These are phyloP conservation scores for Aspergillus pseudoterreus DNA, from an alignment of 2,329 filamentous ascomycete species.

Conservation along the genomic window DNA sequence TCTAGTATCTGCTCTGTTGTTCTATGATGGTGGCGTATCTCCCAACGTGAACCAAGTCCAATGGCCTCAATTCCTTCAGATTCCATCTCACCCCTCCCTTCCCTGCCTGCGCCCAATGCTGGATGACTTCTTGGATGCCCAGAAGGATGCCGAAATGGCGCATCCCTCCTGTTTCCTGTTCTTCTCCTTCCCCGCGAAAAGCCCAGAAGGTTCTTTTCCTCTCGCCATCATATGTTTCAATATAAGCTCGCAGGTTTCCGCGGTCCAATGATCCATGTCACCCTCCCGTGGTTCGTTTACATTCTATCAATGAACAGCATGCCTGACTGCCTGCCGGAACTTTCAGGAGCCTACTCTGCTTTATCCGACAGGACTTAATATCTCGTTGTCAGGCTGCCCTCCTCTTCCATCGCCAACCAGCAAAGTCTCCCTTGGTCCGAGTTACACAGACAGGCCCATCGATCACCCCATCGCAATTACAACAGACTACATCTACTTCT, in stretches of 20 bases:
- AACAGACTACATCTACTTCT: neutral
- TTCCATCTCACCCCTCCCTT: conserved; percentile 4
- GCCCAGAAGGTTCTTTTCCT: conserved; percentile 16
- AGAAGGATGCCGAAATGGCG: neutral
- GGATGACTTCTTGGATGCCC: neutral
- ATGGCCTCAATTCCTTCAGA: conserved; percentile 3
- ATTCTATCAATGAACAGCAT: conserved; percentile 8
- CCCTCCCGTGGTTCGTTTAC: conserved; percentile 5
- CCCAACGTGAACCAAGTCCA: neutral
- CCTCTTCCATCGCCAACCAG: conserved; percentile 1
- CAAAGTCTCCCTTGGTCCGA: conserved; percentile 8
- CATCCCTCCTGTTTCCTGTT: neutral
- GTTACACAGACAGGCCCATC: neutral
- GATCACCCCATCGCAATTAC: neutral
- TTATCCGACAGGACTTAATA: conserved; percentile 8
- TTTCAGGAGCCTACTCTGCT: conserved; percentile 10
- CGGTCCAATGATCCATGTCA: conserved; percentile 15
- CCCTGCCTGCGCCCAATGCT: conserved; percentile 1
- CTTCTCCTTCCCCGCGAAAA: conserved; percentile 3
- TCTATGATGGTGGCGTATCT: no score
- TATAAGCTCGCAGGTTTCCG: conserved; percentile 4
- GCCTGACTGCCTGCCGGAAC: conserved; percentile 11
- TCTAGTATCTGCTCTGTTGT: neutral
- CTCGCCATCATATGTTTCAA: conserved; percentile 6
- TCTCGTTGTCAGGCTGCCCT: conserved; percentile 3